phyloP scores from a whole-genome alignment of 495 filamentous ascomycete genomes.

The Penicillium simplicissimum region DNA sequence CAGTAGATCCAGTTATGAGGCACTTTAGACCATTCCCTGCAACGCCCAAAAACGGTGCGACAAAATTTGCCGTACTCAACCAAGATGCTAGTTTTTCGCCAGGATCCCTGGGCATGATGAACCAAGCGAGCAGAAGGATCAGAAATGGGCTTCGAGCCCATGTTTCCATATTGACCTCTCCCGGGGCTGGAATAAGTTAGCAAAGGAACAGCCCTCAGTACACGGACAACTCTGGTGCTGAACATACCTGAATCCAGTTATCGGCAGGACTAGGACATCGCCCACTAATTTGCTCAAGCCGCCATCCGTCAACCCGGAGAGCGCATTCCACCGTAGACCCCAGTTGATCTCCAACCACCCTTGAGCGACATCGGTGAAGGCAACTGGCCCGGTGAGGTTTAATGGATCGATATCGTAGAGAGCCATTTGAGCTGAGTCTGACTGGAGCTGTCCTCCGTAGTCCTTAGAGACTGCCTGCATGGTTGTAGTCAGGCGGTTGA shows the following conservation, averaged over 20 bases:
- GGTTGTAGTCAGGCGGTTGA: not conserved
- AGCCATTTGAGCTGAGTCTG: not conserved
- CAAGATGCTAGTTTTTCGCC: not conserved
- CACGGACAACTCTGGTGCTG: not conserved
- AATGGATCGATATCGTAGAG: constrained; percentile 2
- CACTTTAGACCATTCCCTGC: constrained; percentile 5
- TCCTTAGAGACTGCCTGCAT: not conserved
- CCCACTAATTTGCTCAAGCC: constrained; percentile 2
- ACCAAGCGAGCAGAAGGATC: constrained; percentile 1
- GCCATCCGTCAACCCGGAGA: not conserved
- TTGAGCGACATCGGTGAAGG: not conserved
- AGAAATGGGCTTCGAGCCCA: constrained; percentile 2
- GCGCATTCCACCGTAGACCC: constrained; percentile 1
- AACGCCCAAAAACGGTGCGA: constrained; percentile 2
- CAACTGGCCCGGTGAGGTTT: constrained; percentile 2
- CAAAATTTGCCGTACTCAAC: constrained; percentile 8
- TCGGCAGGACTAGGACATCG: constrained; percentile 1
- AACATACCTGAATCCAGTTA: constrained; percentile 2
- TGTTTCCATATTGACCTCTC: constrained; percentile 4
- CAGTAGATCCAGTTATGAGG: constrained; percentile 3
- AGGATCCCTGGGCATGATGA: not conserved
- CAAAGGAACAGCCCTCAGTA: not conserved
- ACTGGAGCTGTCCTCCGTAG: not conserved
- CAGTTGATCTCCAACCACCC: not conserved
- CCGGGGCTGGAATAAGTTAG: not conserved